A percentile compares a stretch with the other conserved stretches of the same genome.
These are phyloP conservation scores for Holtermannia corniformis DNA, from an alignment of 768 basidiomycete species.

Conservation along the genomic window DNA sequence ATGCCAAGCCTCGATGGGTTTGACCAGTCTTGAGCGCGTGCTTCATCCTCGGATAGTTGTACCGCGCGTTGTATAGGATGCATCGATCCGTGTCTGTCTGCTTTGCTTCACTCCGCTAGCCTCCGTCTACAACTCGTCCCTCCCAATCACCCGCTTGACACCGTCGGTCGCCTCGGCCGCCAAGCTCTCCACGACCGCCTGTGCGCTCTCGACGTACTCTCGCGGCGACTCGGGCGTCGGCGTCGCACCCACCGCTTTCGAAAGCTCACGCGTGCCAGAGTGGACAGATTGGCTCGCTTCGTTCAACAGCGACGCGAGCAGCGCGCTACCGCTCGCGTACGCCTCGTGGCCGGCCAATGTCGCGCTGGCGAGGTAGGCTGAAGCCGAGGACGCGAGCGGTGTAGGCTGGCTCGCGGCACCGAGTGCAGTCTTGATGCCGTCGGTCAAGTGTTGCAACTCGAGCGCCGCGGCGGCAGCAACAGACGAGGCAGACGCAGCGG, in stretches of 20 bases:
- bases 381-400: constrained; percentile 19
- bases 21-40: too few relatives aligned
- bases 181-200: too few relatives aligned
- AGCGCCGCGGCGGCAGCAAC: not conserved
- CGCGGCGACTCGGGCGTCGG: constrained; percentile 21
- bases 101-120: too few relatives aligned
- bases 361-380: constrained; percentile 20
- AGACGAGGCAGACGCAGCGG: constrained; percentile 15
- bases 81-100: too few relatives aligned
- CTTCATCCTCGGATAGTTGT: too few relatives aligned
- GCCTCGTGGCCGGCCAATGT: constrained; percentile 14
- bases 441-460: not conserved
- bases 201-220: constrained; percentile 27
- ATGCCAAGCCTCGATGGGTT: too few relatives aligned
- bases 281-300: not conserved
- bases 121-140: not conserved
- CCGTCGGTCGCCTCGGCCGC: not conserved
- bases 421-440: not conserved
- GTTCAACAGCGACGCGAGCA: constrained; percentile 2
- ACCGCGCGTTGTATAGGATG: too few relatives aligned
- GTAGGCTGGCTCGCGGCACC: constrained; percentile 7
- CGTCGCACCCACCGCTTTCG: constrained; percentile 23
- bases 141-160: not conserved
- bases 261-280: constrained; percentile 8
- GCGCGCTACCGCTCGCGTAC: constrained; percentile 10